These are phyloP conservation scores for Citeromyces siamensis DNA, from an alignment of 1,139 yeast species.

Conservation along the genomic window DNA sequence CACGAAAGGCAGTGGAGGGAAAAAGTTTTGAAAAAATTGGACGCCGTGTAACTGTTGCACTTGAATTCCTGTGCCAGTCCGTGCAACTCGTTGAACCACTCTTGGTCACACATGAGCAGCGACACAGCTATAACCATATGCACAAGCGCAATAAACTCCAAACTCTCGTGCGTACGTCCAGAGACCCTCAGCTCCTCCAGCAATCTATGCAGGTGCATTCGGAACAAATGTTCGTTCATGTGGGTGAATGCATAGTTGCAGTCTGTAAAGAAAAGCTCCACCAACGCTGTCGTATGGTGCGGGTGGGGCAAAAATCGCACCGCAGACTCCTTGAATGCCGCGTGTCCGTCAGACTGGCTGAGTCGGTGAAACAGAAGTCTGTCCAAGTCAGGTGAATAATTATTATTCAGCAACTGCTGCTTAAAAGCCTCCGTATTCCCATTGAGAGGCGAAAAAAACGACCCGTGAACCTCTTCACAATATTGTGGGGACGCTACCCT, in stretches of 20 bases:
- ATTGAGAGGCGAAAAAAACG: background rate
- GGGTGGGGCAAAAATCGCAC: background rate
- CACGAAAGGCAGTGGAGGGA: background rate
- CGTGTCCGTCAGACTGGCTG: slow-evolving; percentile 1
- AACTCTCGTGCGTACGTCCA: background rate
- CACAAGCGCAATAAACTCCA: background rate
- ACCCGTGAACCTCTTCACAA: background rate
- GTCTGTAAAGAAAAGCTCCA: slow-evolving; percentile 1
- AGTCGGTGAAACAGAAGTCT: no score
- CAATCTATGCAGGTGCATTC: background rate
- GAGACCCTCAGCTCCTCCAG: background rate
- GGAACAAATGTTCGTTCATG: background rate
- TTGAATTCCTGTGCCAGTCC: background rate
- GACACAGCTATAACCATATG: slow-evolving; percentile 1
- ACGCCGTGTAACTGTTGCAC: background rate
- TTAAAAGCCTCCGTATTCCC: background rate
- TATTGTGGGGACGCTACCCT: background rate
- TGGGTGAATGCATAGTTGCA: background rate
- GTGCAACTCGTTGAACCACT: background rate
- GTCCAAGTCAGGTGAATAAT: no score
- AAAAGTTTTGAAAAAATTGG: background rate
- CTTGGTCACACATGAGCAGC: background rate
- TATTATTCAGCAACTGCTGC: no score
- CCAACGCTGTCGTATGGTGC: background rate
- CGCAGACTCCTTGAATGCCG: background rate